Percentiles rank a stretch among this genome's conserved stretches.
Evolutionary conservation across 495 filamentous ascomycete genomes (phyloP).

Genomic region (Beverwykella pulmonaria): DNA sequence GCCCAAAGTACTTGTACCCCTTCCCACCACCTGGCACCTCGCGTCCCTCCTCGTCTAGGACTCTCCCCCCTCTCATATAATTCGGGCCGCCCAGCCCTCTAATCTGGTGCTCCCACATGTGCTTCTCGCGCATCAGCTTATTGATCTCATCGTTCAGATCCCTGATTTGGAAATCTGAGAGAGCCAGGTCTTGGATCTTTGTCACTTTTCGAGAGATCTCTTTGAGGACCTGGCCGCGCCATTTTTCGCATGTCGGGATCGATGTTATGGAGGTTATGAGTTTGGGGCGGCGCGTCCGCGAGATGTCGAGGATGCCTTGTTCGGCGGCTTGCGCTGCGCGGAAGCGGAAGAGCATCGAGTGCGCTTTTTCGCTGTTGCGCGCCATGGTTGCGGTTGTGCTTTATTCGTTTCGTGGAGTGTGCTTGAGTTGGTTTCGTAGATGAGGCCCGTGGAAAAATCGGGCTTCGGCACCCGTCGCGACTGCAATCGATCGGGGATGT

Average conservation of each 20-base stretch:
- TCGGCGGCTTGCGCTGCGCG: slow-evolving; percentile 96
- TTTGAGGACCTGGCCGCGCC: slow-evolving; percentile 96
- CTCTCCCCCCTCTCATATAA: slow-evolving; percentile 89
- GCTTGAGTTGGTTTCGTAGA: background rate
- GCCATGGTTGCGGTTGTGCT: slow-evolving; percentile 52
- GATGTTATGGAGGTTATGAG: slow-evolving; percentile 79
- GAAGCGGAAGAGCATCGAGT: slow-evolving; percentile 99
- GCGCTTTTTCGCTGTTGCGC: slow-evolving; percentile 94
- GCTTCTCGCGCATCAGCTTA: slow-evolving; percentile 97
- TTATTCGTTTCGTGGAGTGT: background rate
- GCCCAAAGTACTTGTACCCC: slow-evolving; percentile 90
- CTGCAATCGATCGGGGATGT: background rate
- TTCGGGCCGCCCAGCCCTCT: slow-evolving; percentile 92
- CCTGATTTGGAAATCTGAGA: slow-evolving; percentile 94
- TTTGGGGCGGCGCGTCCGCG: slow-evolving; percentile 87
- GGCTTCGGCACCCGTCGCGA: background rate
- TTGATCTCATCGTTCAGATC: slow-evolving; percentile 99
- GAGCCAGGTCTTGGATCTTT: slow-evolving; percentile 84
- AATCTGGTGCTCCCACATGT: slow-evolving; percentile 97
- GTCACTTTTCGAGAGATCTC: slow-evolving; percentile 96
- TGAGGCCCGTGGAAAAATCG: background rate
- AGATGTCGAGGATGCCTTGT: slow-evolving; percentile 90
- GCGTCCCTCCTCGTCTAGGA: slow-evolving; percentile 88
- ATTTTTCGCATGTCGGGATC: slow-evolving; percentile 92
- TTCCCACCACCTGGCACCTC: slow-evolving; percentile 90